Evolutionary conservation across 495 filamentous ascomycete species (phyloP).

Genomic region (Tuber microsphaerosporum): DNA sequence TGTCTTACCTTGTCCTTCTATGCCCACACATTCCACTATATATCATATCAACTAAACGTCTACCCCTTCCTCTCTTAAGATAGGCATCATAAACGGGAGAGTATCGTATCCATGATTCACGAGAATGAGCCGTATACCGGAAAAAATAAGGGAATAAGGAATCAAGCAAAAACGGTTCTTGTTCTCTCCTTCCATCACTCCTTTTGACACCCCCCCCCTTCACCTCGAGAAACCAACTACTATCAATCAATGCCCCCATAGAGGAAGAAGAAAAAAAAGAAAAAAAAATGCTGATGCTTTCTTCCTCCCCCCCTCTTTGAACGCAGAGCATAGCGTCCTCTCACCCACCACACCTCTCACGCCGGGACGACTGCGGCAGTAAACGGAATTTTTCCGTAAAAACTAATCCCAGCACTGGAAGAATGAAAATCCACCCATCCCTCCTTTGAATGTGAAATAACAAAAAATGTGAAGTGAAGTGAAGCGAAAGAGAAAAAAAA

Average conservation of each 20-base stretch:
- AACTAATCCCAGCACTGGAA: constrained; percentile 32
- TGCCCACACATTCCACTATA: not conserved
- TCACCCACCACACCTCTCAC: constrained; percentile 17
- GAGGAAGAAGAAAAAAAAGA: not conserved
- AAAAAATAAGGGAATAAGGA: not conserved
- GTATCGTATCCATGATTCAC: not conserved
- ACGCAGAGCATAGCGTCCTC: constrained; percentile 27
- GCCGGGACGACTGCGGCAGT: constrained; percentile 25
- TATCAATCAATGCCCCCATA: not conserved
- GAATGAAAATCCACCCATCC: constrained; percentile 21
- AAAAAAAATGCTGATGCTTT: not conserved
- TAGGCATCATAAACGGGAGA: not conserved
- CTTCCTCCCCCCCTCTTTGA: constrained; percentile 23
- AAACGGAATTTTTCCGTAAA: constrained; percentile 29
- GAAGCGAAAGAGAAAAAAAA: constrained; percentile 34
- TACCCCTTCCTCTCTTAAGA: not conserved
- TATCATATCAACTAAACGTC: not conserved
- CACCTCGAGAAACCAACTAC: not conserved
- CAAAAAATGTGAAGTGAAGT: constrained; percentile 12
- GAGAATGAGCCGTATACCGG: constrained; percentile 4
- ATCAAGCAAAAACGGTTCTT: not conserved
- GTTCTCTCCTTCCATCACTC: not conserved
- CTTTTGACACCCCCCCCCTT: not conserved
- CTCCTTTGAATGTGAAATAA: constrained; percentile 32
- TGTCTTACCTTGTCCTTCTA: not conserved